These are phyloP conservation scores for Phytophthora citrophthora DNA, from an alignment of 352 stramenopile species.

Conservation along the genomic window DNA sequence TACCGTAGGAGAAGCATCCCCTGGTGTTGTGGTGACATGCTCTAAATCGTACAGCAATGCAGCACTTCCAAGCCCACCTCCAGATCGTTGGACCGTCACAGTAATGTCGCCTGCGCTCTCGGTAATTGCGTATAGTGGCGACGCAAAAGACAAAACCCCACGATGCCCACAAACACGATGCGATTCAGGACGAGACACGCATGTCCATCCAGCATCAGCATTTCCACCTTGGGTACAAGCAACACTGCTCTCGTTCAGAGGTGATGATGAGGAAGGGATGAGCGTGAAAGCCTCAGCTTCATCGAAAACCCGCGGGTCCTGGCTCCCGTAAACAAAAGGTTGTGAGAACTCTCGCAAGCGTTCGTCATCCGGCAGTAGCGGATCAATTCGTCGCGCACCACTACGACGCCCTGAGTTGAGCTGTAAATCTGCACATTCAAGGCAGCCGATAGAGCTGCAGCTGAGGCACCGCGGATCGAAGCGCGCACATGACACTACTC, in stretches of 20 bases:
- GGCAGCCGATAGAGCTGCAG: slow-evolving; percentile 80
- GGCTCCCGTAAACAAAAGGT: slow-evolving; percentile 91
- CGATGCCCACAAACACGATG: slow-evolving; percentile 92
- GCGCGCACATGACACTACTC: slow-evolving; percentile 74
- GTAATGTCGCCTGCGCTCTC: slow-evolving; percentile 79
- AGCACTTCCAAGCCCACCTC: slow-evolving; percentile 84
- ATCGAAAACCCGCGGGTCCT: slow-evolving; percentile 91
- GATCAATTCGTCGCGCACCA: slow-evolving; percentile 70
- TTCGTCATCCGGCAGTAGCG: slow-evolving; percentile 90
- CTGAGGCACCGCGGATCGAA: slow-evolving; percentile 93
- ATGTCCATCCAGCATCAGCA: slow-evolving; percentile 74
- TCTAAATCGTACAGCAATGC: slow-evolving; percentile 84
- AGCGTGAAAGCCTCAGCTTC: slow-evolving; percentile 89
- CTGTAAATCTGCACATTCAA: slow-evolving; percentile 90
- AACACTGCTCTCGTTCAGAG: slow-evolving; percentile 63
- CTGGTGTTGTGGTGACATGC: slow-evolving; percentile 73
- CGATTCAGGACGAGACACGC: slow-evolving; percentile 47
- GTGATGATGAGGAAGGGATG: slow-evolving; percentile 23
- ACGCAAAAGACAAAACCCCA: slow-evolving; percentile 90
- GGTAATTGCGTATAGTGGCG: slow-evolving; percentile 82
- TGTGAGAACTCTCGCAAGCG: slow-evolving; percentile 89
- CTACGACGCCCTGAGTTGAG: slow-evolving; percentile 93
- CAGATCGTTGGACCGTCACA: slow-evolving; percentile 86
- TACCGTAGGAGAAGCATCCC: slow-evolving; percentile 86
- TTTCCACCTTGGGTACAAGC: slow-evolving; percentile 68